A percentile compares a stretch with the other conserved stretches of the same genome.
Conservation (phyloP, 441 rosid species). For the Capsella rubella region DNA sequence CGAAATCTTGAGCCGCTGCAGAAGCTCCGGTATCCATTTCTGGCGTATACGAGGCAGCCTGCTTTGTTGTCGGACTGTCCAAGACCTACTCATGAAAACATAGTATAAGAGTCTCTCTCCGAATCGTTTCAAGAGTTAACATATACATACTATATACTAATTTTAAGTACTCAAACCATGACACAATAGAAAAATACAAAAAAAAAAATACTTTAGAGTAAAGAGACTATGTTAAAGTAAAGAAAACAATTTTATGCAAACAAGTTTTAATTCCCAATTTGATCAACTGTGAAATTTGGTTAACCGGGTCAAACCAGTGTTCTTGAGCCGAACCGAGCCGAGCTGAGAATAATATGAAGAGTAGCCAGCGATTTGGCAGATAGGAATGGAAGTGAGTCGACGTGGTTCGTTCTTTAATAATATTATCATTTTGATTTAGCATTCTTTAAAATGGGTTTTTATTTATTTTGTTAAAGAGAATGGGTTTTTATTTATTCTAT, state of each 20-base stretch:
- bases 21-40: too few relatives aligned
- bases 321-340: not conserved
- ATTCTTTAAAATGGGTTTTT: constrained; percentile 17
- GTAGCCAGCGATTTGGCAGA: constrained; percentile 13
- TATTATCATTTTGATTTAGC: not conserved
- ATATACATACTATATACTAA: not conserved
- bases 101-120: too few relatives aligned
- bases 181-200: not conserved
- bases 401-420: constrained; percentile 11
- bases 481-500: constrained; percentile 14
- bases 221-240: too few relatives aligned
- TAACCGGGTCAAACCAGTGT: not conserved
- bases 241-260: too few relatives aligned
- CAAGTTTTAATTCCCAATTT: not conserved
- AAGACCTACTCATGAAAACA: too few relatives aligned
- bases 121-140: too few relatives aligned
- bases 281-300: not conserved
- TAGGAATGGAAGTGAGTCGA: constrained; percentile 3
- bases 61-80: too few relatives aligned
- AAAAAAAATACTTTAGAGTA: too few relatives aligned
- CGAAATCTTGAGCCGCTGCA: too few relatives aligned
- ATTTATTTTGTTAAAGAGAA: constrained; percentile 1
- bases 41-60: too few relatives aligned
- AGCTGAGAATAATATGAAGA: not conserved
- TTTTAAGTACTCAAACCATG: not conserved